A percentile compares a stretch with the other conserved stretches of the same genome.
Conservation (phyloP, 2,329 filamentous ascomycete species). For the Sclerotinia nivalis region DNA sequence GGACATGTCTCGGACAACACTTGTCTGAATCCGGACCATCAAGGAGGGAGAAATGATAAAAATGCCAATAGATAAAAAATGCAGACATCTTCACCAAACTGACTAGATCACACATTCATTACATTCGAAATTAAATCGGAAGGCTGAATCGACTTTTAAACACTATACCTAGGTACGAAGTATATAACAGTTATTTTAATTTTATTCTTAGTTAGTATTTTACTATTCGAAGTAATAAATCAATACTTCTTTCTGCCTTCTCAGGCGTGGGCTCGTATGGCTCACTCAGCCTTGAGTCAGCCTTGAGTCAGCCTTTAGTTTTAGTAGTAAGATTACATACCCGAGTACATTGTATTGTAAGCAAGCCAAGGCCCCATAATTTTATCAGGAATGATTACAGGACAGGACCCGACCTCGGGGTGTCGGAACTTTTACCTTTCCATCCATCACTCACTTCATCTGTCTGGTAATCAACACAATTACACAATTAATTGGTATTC, state of each 20-base stretch:
- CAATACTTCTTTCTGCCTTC: background rate
- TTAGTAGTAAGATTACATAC: too few relatives aligned
- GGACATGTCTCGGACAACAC: conserved; percentile 4
- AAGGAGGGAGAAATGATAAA: background rate
- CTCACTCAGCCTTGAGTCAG: background rate
- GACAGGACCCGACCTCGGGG: conserved; percentile 11
- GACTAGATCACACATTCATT: background rate
- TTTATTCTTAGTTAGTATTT: background rate
- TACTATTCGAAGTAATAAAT: background rate
- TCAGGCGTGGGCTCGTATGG: too few relatives aligned
- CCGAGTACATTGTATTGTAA: background rate
- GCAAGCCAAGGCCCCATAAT: background rate
- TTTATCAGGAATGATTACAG: background rate
- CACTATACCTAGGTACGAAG: background rate
- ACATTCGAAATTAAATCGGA: background rate
- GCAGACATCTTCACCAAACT: background rate
- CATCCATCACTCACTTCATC: background rate
- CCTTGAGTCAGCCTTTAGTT: background rate
- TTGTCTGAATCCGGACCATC: background rate
- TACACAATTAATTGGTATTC: background rate
- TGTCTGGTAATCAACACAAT: background rate
- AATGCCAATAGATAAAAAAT: too few relatives aligned
- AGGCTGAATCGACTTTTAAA: background rate
- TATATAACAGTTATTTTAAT: background rate
- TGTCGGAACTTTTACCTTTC: background rate